Percentiles rank a stretch among this genome's conserved stretches.
These are phyloP conservation scores for Limnanthes douglasii DNA, from an alignment of 345 rosid species.

Conservation along the genomic window DNA sequence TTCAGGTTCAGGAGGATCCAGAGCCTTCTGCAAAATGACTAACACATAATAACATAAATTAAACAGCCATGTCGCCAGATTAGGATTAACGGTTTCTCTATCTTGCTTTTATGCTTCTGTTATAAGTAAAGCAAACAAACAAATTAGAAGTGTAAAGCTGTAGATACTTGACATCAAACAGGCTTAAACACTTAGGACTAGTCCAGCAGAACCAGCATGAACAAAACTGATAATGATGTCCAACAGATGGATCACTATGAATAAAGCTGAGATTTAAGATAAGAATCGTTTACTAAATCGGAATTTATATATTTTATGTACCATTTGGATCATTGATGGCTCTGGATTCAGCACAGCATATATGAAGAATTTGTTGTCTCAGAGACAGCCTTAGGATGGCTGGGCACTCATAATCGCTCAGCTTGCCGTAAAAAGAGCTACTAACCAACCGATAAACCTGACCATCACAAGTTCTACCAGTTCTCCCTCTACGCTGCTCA, in stretches of 20 bases:
- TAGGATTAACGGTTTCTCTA: too few species aligned
- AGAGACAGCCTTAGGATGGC: conserved; percentile 62
- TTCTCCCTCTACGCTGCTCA: conserved; percentile 88
- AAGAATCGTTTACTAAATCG: conserved; percentile 7
- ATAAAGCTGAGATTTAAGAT: conserved; percentile 1
- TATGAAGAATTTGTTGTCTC: conserved; percentile 72
- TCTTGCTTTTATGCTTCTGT: too few species aligned
- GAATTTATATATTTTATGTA: too few species aligned
- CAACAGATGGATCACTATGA: too few species aligned
- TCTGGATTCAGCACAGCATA: conserved; percentile 75
- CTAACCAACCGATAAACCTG: conserved; percentile 82
- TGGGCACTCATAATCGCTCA: conserved; percentile 59
- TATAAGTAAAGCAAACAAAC: too few species aligned
- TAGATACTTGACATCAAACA: too few species aligned
- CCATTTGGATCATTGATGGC: conserved; percentile 83
- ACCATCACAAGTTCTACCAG: conserved; percentile 96
- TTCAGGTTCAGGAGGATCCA: conserved; percentile 72
- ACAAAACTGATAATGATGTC: too few species aligned
- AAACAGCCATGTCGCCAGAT: too few species aligned
- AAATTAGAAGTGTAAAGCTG: too few species aligned
- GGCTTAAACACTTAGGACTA: too few species aligned
- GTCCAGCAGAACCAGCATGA: conserved; percentile 5
- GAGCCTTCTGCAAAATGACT: conserved; percentile 72
- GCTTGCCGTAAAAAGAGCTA: conserved; percentile 48
- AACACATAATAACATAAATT: conserved; percentile 16